Percentiles rank a stretch among this genome's conserved stretches.
These are phyloP conservation scores for Starmera dryadoides DNA, from an alignment of 805 yeast genomes.

Conservation along the genomic window DNA sequence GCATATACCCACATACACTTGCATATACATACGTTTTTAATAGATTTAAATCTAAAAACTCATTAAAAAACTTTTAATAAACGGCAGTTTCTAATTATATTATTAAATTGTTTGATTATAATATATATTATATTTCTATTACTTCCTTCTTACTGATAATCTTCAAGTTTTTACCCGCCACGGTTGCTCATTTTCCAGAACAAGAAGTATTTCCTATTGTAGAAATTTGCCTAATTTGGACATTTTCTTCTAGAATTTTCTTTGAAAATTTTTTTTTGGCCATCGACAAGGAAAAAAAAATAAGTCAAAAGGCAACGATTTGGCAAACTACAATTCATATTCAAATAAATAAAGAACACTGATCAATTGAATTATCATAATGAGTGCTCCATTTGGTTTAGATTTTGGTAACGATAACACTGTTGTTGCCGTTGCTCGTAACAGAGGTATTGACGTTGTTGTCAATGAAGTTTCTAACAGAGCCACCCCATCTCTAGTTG, in stretches of 20 bases:
- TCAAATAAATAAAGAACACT: not conserved
- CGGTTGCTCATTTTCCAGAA: too few species aligned
- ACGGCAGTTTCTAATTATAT: too few species aligned
- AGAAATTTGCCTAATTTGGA: not conserved
- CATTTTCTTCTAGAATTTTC: not conserved
- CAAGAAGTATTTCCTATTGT: not conserved
- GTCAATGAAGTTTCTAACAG: slow-evolving; percentile 99
- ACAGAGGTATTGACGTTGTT: slow-evolving; percentile 96
- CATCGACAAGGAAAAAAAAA: not conserved
- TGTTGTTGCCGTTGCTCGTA: slow-evolving; percentile 93
- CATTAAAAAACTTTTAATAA: too few species aligned
- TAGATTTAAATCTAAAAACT: too few species aligned
- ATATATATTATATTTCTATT: too few species aligned
- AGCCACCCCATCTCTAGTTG: slow-evolving; percentile 87
- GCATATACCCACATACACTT: too few species aligned
- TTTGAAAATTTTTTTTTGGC: not conserved
- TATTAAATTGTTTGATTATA: too few species aligned
- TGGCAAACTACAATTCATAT: not conserved
- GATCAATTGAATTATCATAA: slow-evolving; percentile 22
- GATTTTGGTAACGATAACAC: slow-evolving; percentile 95
- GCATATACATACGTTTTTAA: too few species aligned
- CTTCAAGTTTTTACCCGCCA: too few species aligned
- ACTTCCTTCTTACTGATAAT: too few species aligned
- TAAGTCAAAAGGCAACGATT: not conserved
- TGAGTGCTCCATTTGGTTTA: slow-evolving; percentile 95